Evolutionary conservation across 495 filamentous ascomycete species (phyloP).

Genomic region (Tuber aestivum): DNA sequence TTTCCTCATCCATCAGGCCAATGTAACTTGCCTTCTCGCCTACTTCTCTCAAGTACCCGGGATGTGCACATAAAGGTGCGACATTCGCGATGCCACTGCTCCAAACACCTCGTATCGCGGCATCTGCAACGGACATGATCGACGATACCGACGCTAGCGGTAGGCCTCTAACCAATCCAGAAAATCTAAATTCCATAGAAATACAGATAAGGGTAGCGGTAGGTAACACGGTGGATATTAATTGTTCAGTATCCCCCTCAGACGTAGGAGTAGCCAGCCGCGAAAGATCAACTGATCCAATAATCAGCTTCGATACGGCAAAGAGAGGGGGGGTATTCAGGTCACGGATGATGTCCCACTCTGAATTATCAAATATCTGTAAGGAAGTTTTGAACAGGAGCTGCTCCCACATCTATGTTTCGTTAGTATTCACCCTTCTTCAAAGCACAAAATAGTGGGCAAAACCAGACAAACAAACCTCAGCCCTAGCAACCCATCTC

Average conservation of each 20-base stretch:
- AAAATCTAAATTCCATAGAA: conserved; percentile 18
- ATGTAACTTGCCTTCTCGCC: conserved; percentile 18
- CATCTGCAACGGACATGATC: conserved; percentile 15
- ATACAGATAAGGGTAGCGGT: conserved; percentile 15
- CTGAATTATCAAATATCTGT: conserved; percentile 7
- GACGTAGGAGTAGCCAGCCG: conserved; percentile 8
- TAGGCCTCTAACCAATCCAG: background rate
- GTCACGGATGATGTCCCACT: background rate
- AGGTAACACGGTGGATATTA: conserved; percentile 13
- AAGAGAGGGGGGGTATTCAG: background rate
- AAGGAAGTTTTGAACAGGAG: conserved; percentile 22
- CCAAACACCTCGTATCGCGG: conserved; percentile 19
- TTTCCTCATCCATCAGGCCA: conserved; percentile 14
- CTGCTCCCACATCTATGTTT: conserved; percentile 29
- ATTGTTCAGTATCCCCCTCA: conserved; percentile 21
- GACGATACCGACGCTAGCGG: background rate
- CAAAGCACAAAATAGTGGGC: background rate
- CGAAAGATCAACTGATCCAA: conserved; percentile 13
- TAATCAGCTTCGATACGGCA: background rate
- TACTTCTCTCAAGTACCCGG: conserved; percentile 20
- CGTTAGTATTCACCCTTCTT: background rate
- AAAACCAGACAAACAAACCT: conserved; percentile 6
- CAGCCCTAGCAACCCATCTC: conserved; percentile 22
- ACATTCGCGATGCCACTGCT: background rate
- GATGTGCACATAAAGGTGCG: conserved; percentile 21